A percentile compares a stretch with the other conserved stretches of the same genome.
Evolutionary conservation across 305 asterid species (phyloP).

Genomic region (Stenogyne calaminthoides): DNA sequence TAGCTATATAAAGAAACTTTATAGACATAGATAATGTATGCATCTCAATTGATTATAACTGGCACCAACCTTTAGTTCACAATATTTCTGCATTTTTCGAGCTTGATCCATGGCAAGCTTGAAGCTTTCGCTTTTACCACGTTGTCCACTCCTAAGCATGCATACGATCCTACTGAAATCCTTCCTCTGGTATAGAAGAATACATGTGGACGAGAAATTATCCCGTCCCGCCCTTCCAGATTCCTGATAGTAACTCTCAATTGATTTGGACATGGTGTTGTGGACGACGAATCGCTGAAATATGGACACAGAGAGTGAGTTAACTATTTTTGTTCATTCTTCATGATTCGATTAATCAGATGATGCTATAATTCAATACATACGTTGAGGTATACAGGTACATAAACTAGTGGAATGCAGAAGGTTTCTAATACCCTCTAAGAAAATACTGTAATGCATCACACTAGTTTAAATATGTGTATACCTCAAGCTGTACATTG

Average conservation of each 20-base stretch:
- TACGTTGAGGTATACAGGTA: neutral
- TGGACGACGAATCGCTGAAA: slow-evolving; percentile 92
- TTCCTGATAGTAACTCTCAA: slow-evolving; percentile 98
- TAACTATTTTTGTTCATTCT: neutral
- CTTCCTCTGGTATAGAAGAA: slow-evolving; percentile 81
- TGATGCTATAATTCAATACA: slow-evolving; percentile 15
- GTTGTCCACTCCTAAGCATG: slow-evolving; percentile 85
- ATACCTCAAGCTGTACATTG: too few relatives aligned
- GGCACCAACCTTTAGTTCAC: slow-evolving; percentile 94
- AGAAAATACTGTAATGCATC: too few relatives aligned
- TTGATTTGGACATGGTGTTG: slow-evolving; percentile 90
- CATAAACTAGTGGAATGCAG: neutral
- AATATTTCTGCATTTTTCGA: slow-evolving; percentile 83
- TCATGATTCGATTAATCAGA: slow-evolving; percentile 15
- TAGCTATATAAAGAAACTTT: neutral
- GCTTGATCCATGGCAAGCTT: slow-evolving; percentile 90
- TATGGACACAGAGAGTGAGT: slow-evolving; percentile 36
- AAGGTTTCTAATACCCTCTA: slow-evolving; percentile 1
- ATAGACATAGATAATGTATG: neutral
- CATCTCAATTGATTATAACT: slow-evolving; percentile 9
- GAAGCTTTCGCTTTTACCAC: slow-evolving; percentile 65
- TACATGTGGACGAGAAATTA: slow-evolving; percentile 65
- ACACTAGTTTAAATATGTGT: too few relatives aligned
- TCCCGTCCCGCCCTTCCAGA: slow-evolving; percentile 99
- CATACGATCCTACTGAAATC: slow-evolving; percentile 94